A percentile compares a stretch with the other conserved stretches of the same genome.
phyloP scores from a whole-genome alignment of 2,329 filamentous ascomycete species.

The Ploettnerulaceae sp. region DNA sequence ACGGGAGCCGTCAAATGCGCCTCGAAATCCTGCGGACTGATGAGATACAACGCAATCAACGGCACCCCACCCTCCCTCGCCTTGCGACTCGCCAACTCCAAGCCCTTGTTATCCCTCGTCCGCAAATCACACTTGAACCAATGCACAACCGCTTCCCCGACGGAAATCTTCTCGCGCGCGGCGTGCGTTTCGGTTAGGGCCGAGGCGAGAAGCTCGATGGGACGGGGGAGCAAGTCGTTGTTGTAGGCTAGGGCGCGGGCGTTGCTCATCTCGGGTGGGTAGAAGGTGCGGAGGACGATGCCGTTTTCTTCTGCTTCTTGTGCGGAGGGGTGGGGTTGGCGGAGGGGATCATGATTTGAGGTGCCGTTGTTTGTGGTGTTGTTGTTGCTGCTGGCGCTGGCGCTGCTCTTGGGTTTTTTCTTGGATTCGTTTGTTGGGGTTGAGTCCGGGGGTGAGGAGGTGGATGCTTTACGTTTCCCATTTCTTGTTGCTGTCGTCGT shows the following conservation, averaged over 20 bases:
- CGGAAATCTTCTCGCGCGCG: conserved; percentile 46
- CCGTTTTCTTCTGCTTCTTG: conserved; percentile 47
- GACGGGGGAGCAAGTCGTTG: conserved; percentile 61
- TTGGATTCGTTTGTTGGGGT: background rate
- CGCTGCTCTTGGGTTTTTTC: conserved; percentile 26
- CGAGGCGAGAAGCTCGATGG: conserved; percentile 62
- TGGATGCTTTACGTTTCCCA: conserved; percentile 28
- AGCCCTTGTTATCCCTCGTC: conserved; percentile 64
- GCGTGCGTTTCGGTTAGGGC: conserved; percentile 57
- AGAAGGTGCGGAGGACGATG: conserved; percentile 69
- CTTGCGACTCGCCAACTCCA: conserved; percentile 61
- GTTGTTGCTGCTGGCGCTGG: conserved; percentile 14
- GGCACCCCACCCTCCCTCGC: conserved; percentile 66
- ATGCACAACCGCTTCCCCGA: conserved; percentile 66
- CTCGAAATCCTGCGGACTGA: conserved; percentile 79
- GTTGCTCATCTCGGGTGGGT: conserved; percentile 82
- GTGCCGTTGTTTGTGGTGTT: too few relatives aligned
- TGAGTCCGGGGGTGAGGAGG: conserved; percentile 13
- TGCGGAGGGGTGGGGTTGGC: conserved; percentile 29
- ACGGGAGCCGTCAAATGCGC: conserved; percentile 71
- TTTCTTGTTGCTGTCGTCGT: conserved; percentile 8
- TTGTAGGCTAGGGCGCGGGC: conserved; percentile 71
- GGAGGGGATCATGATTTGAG: conserved; percentile 24
- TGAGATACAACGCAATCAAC: conserved; percentile 70
- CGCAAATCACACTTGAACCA: conserved; percentile 89